These are phyloP conservation scores for Yarrowia phangngaensis DNA, from an alignment of 805 yeast species.

Conservation along the genomic window DNA sequence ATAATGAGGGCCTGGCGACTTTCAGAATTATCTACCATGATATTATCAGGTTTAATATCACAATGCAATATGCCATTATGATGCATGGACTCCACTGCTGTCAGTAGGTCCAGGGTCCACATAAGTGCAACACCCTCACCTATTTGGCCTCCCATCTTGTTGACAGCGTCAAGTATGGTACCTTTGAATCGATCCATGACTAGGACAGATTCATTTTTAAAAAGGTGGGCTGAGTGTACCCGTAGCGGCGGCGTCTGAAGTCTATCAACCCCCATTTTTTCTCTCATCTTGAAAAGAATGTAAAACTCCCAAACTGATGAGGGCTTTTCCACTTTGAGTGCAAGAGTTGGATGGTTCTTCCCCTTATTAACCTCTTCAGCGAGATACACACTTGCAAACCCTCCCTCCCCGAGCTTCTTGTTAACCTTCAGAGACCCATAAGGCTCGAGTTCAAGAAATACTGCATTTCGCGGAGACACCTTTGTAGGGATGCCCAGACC, in stretches of 20 bases:
- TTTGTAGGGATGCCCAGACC: conserved; percentile 17
- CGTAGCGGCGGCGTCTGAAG: conserved; percentile 2
- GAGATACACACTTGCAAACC: conserved; percentile 70
- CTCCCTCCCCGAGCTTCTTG: conserved; percentile 71
- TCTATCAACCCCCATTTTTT: conserved; percentile 26
- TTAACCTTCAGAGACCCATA: conserved; percentile 38
- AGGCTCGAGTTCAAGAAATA: conserved; percentile 9
- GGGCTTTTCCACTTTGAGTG: conserved; percentile 62
- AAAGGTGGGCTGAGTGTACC: conserved; percentile 49
- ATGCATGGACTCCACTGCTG: conserved; percentile 61
- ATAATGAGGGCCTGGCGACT: conserved; percentile 52
- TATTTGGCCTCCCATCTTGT: conserved; percentile 41
- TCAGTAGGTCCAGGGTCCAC: conserved; percentile 60
- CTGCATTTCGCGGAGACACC: conserved; percentile 13
- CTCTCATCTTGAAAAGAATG: conserved; percentile 56
- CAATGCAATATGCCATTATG: conserved; percentile 69
- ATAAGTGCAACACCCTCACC: conserved; percentile 65
- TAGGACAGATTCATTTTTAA: conserved; percentile 64
- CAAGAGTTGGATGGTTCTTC: conserved; percentile 49
- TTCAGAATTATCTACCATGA: conserved; percentile 55
- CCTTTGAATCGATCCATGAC: conserved; percentile 65
- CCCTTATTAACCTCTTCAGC: conserved; percentile 51
- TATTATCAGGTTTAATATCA: conserved; percentile 80
- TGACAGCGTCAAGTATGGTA: conserved; percentile 65
- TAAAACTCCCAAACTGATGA: conserved; percentile 83